Percentiles rank a stretch among this genome's conserved stretches.
Evolutionary conservation across 257 asterid genomes (phyloP).

Genomic region (Capsicum chinense): DNA sequence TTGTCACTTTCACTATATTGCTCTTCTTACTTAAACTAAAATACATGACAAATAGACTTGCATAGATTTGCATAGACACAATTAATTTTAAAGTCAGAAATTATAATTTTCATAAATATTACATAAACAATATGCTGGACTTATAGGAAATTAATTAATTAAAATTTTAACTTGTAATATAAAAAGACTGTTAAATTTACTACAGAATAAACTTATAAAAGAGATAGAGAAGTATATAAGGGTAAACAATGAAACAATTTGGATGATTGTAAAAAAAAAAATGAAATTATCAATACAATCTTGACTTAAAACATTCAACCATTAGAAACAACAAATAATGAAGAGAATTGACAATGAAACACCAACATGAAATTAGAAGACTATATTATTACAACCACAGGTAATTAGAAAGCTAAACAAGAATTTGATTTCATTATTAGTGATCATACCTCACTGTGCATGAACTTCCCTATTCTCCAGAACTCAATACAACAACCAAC

Average conservation of each 20-base stretch:
- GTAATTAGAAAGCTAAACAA: not conserved
- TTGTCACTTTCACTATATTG: too few species aligned
- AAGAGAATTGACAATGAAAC: not conserved
- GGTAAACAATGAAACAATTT: not conserved
- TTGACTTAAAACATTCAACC: not conserved
- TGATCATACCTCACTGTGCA: slow-evolving; percentile 83
- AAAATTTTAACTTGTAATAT: too few species aligned
- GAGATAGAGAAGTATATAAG: not conserved
- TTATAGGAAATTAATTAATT: too few species aligned
- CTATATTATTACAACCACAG: not conserved
- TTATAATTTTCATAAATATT: too few species aligned
- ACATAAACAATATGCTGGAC: too few species aligned
- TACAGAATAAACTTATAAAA: too few species aligned
- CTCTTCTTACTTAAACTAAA: too few species aligned
- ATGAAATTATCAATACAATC: not conserved
- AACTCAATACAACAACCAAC: slow-evolving; percentile 97
- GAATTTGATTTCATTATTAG: slow-evolving; percentile 14
- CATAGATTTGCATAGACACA: too few species aligned
- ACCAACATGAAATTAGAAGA: slow-evolving; percentile 10
- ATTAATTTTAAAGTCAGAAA: too few species aligned
- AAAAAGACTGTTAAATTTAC: too few species aligned
- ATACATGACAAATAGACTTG: too few species aligned
- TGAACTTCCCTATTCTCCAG: slow-evolving; percentile 98
- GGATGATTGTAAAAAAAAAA: not conserved
- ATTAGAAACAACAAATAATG: not conserved